phyloP scores from a whole-genome alignment of 306 rosid species.

The Trichosanthes cucumerina region DNA sequence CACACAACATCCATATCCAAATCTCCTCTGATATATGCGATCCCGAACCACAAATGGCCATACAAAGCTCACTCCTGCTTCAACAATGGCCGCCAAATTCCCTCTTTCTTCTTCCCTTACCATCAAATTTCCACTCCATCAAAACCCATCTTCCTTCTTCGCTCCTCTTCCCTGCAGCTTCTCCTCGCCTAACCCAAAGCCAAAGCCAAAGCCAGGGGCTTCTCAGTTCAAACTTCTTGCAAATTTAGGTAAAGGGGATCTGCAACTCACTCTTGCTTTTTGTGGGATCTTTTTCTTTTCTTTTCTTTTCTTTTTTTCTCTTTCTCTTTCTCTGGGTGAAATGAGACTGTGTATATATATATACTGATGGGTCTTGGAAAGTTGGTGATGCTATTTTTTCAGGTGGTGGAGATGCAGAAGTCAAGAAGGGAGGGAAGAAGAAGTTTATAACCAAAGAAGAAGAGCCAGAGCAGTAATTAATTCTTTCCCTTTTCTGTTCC shows the following conservation, averaged over 20 bases:
- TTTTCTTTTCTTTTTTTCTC: neutral
- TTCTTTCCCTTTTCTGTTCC: neutral
- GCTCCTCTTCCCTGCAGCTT: conserved; percentile 14
- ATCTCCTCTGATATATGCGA: conserved; percentile 18
- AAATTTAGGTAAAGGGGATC: conserved; percentile 36
- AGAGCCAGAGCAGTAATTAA: conserved; percentile 79
- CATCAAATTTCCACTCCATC: conserved; percentile 31
- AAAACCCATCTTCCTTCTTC: conserved; percentile 21
- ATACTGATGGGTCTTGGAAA: neutral
- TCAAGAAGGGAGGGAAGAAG: conserved; percentile 56
- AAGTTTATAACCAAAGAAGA: conserved; percentile 83
- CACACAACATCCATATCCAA: conserved; percentile 28
- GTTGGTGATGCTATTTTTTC: conserved; percentile 14
- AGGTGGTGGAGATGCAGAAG: conserved; percentile 73
- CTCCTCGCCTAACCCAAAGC: conserved; percentile 24
- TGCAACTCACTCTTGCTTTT: neutral
- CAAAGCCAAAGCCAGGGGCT: conserved; percentile 19
- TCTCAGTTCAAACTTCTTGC: conserved; percentile 48
- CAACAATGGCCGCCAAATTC: conserved; percentile 54
- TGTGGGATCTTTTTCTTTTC: neutral
- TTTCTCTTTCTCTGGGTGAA: neutral
- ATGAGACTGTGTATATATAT: neutral
- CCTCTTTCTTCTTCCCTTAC: conserved; percentile 39
- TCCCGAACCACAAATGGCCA: conserved; percentile 19
- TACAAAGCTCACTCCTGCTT: conserved; percentile 3